Evolutionary conservation across 176 grass and related monocot genomes (phyloP), one percentile per base, ranked within the genome.

Genomic region (Juncus effusus): DNA sequence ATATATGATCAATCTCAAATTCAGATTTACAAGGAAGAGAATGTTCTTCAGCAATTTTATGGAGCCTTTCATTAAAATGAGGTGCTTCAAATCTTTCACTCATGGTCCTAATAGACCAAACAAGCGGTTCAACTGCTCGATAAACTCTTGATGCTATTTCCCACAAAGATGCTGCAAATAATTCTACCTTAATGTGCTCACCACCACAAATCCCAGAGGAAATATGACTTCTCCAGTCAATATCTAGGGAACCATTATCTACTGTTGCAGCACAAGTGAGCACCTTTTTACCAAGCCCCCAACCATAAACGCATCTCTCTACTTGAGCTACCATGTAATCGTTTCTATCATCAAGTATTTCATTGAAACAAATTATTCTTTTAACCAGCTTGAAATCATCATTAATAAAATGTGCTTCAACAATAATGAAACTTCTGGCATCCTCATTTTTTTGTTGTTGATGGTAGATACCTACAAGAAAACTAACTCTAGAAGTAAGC

Each of bases 391-490:
- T 54, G 19, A 39, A 68, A 53, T 53, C 35, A 39, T 68, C 37
- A 68, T 68, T 19, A 5, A 54, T 53, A 54, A 68, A 68, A 68
- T 68, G 65, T 39, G 47, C 11, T 54, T 19, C 65, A 39, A 68
- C 28, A 68, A 13, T 47, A 47, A n/a, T 39, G 39, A 2, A 3
- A 0, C 0, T 0, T 2, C 0, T 41, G 13, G 1, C 54, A 5
- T n/a, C 0, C 11, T 16, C 54, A 3, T n/a, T 0, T 2, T 8
- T 9, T 63, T 51, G 2, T 15, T 36, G 16, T 39, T 63, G 36
- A 47, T 0, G 8, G 62, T 0, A 63, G 38, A 1, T 3, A 0
- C 0, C 62, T 12, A 38, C 3, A 68, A 45, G 49, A 68, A 68
- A 3, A 3, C 65, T 68, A n/a, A 68, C 28, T 68, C n/a, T 68